Percentiles rank a stretch among this genome's conserved stretches.
Conservation (phyloP, 495 filamentous ascomycete species). For the Hypoxylon lienhwacheense region DNA sequence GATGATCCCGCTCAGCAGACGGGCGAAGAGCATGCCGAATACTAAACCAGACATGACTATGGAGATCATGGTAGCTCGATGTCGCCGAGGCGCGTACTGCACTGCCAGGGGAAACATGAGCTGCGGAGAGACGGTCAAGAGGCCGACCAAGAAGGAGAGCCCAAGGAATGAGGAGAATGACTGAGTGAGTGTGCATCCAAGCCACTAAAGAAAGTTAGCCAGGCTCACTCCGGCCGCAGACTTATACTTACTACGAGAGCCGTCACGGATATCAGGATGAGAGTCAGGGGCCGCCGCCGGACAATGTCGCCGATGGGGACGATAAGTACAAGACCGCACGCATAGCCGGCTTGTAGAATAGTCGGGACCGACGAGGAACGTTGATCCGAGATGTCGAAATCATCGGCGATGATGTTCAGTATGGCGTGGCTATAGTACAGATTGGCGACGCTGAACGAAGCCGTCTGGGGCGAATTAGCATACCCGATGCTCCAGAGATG, state of each 20-base stretch:
- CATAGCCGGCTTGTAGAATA: constrained; percentile 80
- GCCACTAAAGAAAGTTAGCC: constrained; percentile 48
- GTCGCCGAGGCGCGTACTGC: constrained; percentile 71
- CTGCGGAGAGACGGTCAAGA: constrained; percentile 85
- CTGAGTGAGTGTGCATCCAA: constrained; percentile 70
- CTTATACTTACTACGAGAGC: constrained; percentile 57
- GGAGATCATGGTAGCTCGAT: constrained; percentile 67
- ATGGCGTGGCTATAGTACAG: constrained; percentile 74
- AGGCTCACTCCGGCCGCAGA: not conserved
- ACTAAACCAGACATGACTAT: constrained; percentile 78
- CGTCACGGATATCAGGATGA: constrained; percentile 66
- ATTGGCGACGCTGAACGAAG: constrained; percentile 64
- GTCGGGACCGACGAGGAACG: constrained; percentile 67
- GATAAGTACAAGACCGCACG: constrained; percentile 69
- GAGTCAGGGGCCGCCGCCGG: constrained; percentile 67
- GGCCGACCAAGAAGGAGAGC: constrained; percentile 67
- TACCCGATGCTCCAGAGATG: not conserved
- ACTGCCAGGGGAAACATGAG: constrained; percentile 83
- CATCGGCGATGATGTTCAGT: constrained; percentile 63
- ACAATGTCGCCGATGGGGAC: constrained; percentile 81
- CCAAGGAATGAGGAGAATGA: constrained; percentile 65
- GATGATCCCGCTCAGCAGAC: constrained; percentile 74
- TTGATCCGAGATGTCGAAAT: constrained; percentile 62
- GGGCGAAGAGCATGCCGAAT: constrained; percentile 74
- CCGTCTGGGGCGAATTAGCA: constrained; percentile 29